Conservation (phyloP, 192 early-diverging fungal species). For the Kappamyces sp. region DNA sequence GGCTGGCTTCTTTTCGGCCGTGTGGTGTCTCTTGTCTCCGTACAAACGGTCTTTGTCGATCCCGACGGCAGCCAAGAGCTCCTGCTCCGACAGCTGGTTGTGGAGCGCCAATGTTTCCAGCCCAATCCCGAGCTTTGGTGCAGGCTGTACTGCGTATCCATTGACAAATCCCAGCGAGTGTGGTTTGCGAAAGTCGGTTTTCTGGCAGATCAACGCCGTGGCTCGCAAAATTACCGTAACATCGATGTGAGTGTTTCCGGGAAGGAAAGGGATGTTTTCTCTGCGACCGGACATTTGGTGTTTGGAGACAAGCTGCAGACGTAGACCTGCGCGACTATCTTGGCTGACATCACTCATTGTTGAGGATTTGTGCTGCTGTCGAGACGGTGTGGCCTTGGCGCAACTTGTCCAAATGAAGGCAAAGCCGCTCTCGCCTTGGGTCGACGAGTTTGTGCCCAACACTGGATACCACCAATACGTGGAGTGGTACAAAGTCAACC, state of each 20-base stretch:
- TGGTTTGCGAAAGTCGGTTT: constrained; percentile 44
- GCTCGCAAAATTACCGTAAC: too few species aligned
- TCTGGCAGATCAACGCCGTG: constrained; percentile 33
- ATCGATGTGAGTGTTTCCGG: constrained; percentile 49
- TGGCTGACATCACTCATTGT: too few species aligned
- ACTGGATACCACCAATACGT: too few species aligned
- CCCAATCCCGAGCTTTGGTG: constrained; percentile 29
- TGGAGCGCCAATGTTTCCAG: constrained; percentile 26
- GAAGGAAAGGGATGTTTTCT: constrained; percentile 47
- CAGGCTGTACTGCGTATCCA: constrained; percentile 44
- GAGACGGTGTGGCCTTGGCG: too few species aligned
- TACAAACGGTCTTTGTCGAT: constrained; percentile 40
- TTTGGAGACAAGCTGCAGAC: too few species aligned
- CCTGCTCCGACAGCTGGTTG: constrained; percentile 20
- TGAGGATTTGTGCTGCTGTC: too few species aligned
- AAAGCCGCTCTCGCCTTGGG: too few species aligned
- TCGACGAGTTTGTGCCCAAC: too few species aligned
- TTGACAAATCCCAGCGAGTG: constrained; percentile 53
- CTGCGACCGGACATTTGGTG: neutral
- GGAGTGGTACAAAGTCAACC: too few species aligned
- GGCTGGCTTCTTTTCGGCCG: constrained; percentile 9
- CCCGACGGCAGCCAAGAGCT: constrained; percentile 28
- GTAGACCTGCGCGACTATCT: too few species aligned
- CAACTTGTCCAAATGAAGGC: too few species aligned
- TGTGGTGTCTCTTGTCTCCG: constrained; percentile 32